Evolutionary conservation across 2,329 filamentous ascomycete genomes (phyloP).

Genomic region (Exserohilum turcica): DNA sequence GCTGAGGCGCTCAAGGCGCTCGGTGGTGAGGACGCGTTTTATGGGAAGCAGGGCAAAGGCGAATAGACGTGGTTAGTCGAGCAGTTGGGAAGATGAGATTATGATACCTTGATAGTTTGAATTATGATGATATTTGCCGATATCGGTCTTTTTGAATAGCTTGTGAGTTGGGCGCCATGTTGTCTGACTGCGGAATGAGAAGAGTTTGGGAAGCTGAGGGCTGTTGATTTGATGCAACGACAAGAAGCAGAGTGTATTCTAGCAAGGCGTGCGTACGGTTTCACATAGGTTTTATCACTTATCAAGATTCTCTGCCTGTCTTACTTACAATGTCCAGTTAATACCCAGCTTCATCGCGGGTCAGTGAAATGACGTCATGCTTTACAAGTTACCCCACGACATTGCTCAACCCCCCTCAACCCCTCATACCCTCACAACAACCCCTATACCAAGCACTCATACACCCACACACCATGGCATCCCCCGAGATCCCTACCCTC

Average conservation of each 20-base stretch:
- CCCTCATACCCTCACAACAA: too few species aligned
- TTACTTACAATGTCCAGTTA: too few species aligned
- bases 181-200: too few species aligned
- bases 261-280: too few species aligned
- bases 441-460: too few species aligned
- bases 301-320: neutral
- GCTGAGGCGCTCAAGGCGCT: slow-evolving; percentile 50
- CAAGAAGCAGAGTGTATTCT: too few species aligned
- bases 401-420: neutral
- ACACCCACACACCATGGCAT: neutral
- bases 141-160: too few species aligned
- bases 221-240: too few species aligned
- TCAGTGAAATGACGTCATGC: neutral
- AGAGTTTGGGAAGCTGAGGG: too few species aligned
- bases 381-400: neutral
- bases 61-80: slow-evolving; percentile 31
- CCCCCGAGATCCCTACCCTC: slow-evolving; percentile 26
- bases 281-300: too few species aligned
- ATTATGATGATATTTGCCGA: slow-evolving; percentile 1
- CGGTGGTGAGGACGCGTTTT: slow-evolving; percentile 53
- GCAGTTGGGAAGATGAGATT: neutral
- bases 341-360: too few species aligned
- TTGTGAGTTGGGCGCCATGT: too few species aligned
- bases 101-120: slow-evolving; percentile 1
- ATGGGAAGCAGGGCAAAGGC: slow-evolving; percentile 51